Evolutionary conservation across 768 basidiomycete species (phyloP).

Genomic region (Obba rivulosa): DNA sequence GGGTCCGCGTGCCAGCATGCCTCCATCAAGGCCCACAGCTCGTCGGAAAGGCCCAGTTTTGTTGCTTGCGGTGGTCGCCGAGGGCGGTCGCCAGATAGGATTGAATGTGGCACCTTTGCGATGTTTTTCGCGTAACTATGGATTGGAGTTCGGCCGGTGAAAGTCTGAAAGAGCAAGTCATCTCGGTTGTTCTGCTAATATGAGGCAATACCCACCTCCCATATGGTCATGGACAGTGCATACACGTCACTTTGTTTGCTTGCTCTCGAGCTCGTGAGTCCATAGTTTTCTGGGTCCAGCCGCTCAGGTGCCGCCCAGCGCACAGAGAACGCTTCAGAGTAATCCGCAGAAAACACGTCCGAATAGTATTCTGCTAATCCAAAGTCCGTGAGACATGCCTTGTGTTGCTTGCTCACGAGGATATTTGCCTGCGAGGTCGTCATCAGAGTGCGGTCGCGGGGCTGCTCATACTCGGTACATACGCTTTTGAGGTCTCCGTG

Average conservation of each 20-base stretch:
- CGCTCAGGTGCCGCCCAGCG: slow-evolving; percentile 19
- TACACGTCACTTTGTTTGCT: slow-evolving; percentile 14
- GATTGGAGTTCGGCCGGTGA: slow-evolving; percentile 3
- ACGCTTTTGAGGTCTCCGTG: slow-evolving; percentile 22
- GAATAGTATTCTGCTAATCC: slow-evolving; percentile 13
- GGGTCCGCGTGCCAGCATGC: background rate
- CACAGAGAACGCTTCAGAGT: slow-evolving; percentile 1
- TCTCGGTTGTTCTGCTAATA: too few relatives aligned
- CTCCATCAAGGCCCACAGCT: slow-evolving; percentile 1
- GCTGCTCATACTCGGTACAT: background rate
- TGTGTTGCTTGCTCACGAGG: slow-evolving; percentile 12
- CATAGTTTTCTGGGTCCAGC: slow-evolving; percentile 3
- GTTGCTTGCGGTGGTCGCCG: background rate
- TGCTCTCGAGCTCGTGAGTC: background rate
- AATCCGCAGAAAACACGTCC: background rate
- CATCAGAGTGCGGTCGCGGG: background rate
- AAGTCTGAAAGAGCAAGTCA: background rate
- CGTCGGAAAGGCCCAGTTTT: slow-evolving; percentile 2
- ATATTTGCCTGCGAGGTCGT: slow-evolving; percentile 18
- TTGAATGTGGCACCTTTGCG: background rate
- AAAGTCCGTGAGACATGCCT: slow-evolving; percentile 19
- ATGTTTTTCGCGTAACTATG: background rate
- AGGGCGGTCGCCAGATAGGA: background rate
- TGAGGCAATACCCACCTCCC: slow-evolving; percentile 8
- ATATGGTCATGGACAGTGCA: slow-evolving; percentile 10